phyloP scores from a whole-genome alignment of 192 early-diverging fungal species.

The Backusella mclennaniae region DNA sequence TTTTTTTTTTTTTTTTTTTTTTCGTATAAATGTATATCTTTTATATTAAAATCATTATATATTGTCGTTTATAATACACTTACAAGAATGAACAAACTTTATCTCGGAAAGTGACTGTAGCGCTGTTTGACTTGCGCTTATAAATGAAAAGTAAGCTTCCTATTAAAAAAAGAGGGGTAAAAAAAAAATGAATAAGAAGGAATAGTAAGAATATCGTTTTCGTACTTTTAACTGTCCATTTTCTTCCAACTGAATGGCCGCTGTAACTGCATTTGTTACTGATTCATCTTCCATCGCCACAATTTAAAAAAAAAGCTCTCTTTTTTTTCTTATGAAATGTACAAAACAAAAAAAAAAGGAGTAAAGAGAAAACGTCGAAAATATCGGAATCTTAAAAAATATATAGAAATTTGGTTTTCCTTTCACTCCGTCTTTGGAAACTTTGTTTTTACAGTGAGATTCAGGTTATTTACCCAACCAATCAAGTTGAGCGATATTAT shows the following conservation, averaged over 20 bases:
- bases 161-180: conserved; percentile 16
- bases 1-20: neutral
- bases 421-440: too few species aligned
- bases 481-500: neutral
- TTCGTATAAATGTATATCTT: too few species aligned
- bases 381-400: too few species aligned
- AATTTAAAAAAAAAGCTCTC: conserved; percentile 7
- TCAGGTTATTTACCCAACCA: neutral
- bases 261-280: conserved; percentile 28
- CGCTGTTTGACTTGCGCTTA: conserved; percentile 42
- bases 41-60: neutral
- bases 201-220: neutral
- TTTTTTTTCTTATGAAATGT: conserved; percentile 9
- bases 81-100: conserved; percentile 60
- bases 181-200: neutral
- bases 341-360: neutral
- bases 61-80: conserved; percentile 9
- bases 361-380: neutral
- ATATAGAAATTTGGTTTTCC: too few species aligned
- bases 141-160: conserved; percentile 57
- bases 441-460: neutral
- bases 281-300: neutral
- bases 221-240: conserved; percentile 33
- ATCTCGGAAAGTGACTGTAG: conserved; percentile 46
- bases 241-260: conserved; percentile 24